A percentile compares a stretch with the other conserved stretches of the same genome.
phyloP scores from a whole-genome alignment of 2,329 filamentous ascomycete species.

The Juglanconis oblonga region DNA sequence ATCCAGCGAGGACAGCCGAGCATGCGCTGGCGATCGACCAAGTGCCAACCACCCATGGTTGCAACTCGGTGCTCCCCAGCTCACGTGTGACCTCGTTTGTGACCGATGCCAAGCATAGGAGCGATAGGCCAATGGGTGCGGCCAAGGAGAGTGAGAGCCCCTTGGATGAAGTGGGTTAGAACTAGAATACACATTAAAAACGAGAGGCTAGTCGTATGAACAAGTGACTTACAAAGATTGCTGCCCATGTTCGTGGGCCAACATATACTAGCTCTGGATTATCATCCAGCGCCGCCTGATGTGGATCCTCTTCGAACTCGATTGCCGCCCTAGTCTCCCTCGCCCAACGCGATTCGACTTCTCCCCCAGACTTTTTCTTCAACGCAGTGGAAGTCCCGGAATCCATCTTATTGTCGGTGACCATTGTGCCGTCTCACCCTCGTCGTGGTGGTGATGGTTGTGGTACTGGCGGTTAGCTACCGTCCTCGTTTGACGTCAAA shows the following conservation, averaged over 20 bases:
- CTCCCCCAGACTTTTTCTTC: background rate
- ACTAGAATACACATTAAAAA: background rate
- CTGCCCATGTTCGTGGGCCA: conserved; percentile 8
- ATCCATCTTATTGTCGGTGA: background rate
- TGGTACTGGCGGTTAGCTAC: too few relatives aligned
- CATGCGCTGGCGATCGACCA: conserved; percentile 4
- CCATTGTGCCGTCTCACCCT: background rate
- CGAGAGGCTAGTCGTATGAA: background rate
- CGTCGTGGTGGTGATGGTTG: background rate
- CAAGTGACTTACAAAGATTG: background rate
- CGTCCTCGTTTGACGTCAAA: too few relatives aligned
- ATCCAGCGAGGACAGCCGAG: background rate
- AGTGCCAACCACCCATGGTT: conserved; percentile 6
- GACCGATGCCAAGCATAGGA: background rate
- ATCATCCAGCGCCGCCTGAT: background rate
- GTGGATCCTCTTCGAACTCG: conserved; percentile 8
- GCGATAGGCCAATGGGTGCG: background rate
- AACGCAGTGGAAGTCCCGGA: background rate
- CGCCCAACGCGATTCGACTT: background rate
- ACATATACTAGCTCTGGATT: conserved; percentile 3
- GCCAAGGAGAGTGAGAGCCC: conserved; percentile 2
- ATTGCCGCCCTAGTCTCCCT: conserved; percentile 14
- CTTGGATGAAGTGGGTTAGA: background rate
- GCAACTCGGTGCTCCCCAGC: background rate
- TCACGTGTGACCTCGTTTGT: conserved; percentile 1